Percentiles rank a stretch among this genome's conserved stretches.
These are phyloP conservation scores for Astrocystis sublimbata DNA, from an alignment of 495 filamentous ascomycete genomes.

Conservation along the genomic window DNA sequence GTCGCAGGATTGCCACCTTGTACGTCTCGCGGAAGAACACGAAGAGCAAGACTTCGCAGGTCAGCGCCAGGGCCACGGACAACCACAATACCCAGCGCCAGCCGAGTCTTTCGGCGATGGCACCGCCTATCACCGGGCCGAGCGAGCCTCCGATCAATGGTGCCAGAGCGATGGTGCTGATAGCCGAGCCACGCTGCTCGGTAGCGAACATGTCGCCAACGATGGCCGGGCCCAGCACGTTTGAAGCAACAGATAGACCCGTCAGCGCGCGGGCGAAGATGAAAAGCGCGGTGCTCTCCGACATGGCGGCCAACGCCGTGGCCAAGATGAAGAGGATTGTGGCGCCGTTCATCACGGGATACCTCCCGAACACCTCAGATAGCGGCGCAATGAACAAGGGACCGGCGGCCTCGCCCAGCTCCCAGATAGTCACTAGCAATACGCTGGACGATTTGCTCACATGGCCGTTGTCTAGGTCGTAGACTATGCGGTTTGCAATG, in stretches of 20 bases:
- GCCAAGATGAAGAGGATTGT: constrained; percentile 54
- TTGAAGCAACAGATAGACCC: constrained; percentile 52
- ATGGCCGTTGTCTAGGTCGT: constrained; percentile 43
- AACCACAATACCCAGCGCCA: constrained; percentile 61
- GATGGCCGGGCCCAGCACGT: constrained; percentile 59
- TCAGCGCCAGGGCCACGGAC: constrained; percentile 48
- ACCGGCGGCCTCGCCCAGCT: constrained; percentile 56
- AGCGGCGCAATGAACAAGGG: constrained; percentile 62
- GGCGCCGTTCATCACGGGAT: constrained; percentile 53
- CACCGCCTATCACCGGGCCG: constrained; percentile 61
- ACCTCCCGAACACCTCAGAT: constrained; percentile 57
- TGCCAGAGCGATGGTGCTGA: constrained; percentile 51
- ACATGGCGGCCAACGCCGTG: constrained; percentile 46
- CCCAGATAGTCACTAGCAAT: constrained; percentile 61
- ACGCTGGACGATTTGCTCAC: constrained; percentile 48
- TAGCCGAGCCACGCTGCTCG: constrained; percentile 52
- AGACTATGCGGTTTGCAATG: constrained; percentile 50
- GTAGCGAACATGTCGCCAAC: constrained; percentile 58
- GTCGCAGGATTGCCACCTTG: constrained; percentile 48
- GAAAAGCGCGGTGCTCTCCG: constrained; percentile 42
- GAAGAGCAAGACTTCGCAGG: constrained; percentile 50
- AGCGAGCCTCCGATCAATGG: constrained; percentile 53
- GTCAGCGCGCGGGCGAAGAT: constrained; percentile 52
- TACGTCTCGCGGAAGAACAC: constrained; percentile 53
- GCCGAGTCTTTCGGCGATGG: constrained; percentile 58